These are phyloP conservation scores for Paraphoma sp. DNA, from an alignment of 2,329 filamentous ascomycete species.

Conservation along the genomic window DNA sequence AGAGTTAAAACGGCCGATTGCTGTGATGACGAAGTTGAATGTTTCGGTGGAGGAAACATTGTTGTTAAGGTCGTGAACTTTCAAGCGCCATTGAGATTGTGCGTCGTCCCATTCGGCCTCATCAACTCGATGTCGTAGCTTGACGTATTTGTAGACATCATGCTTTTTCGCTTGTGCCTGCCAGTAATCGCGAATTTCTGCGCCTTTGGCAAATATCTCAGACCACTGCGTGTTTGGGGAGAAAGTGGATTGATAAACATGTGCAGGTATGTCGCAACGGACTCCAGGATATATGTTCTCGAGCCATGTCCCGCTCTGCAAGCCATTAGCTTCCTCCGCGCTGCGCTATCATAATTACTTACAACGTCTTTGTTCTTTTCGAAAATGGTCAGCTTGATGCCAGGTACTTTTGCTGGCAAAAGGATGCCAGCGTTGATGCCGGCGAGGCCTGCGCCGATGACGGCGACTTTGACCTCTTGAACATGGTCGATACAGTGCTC, in stretches of 20 bases:
- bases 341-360: conserved; percentile 6
- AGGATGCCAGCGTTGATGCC: conserved; percentile 70
- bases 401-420: conserved; percentile 72
- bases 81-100: conserved; percentile 65
- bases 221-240: conserved; percentile 54
- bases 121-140: conserved; percentile 47
- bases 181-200: conserved; percentile 54
- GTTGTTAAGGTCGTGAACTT: conserved; percentile 59
- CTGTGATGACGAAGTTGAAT: conserved; percentile 48
- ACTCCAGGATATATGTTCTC: conserved; percentile 46
- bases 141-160: conserved; percentile 47
- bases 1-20: conserved; percentile 39
- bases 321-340: neutral
- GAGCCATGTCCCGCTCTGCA: conserved; percentile 43
- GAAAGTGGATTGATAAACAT: conserved; percentile 53
- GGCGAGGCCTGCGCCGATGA: conserved; percentile 69
- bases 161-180: conserved; percentile 48
- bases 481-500: conserved; percentile 40
- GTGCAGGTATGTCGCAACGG: conserved; percentile 39
- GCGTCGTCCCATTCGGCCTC: conserved; percentile 49
- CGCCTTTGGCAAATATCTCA: conserved; percentile 48
- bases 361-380: conserved; percentile 55
- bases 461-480: conserved; percentile 56
- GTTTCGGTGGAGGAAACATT: conserved; percentile 24
- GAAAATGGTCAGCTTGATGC: conserved; percentile 63